phyloP scores from a whole-genome alignment of 2,329 filamentous ascomycete genomes.

The Phyllosticta citribraziliensis region DNA sequence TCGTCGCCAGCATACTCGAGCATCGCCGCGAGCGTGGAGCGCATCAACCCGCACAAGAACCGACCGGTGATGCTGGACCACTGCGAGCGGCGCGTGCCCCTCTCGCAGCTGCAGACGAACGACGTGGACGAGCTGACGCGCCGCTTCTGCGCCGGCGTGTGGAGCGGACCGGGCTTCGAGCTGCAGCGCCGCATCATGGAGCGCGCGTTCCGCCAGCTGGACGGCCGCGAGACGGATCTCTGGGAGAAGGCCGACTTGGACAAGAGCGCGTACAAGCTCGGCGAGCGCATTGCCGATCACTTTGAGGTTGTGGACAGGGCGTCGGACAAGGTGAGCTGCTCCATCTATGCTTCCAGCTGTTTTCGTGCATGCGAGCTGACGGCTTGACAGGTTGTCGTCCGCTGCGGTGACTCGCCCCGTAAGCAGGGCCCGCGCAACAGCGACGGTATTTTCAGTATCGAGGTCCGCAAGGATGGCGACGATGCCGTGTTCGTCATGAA shows the following conservation, averaged over 20 bases:
- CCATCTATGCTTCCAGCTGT: not conserved
- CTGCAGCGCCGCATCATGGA: slow-evolving; percentile 27
- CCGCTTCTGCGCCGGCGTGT: slow-evolving; percentile 29
- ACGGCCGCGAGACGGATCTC: slow-evolving; percentile 22
- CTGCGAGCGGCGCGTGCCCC: slow-evolving; percentile 25
- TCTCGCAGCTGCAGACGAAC: slow-evolving; percentile 22
- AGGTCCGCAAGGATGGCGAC: slow-evolving; percentile 27
- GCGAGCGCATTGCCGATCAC: slow-evolving; percentile 30
- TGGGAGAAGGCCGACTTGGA: slow-evolving; percentile 28
- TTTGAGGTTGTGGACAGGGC: slow-evolving; percentile 31
- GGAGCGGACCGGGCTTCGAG: slow-evolving; percentile 27
- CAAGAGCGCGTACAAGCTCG: slow-evolving; percentile 23
- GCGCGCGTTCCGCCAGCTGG: slow-evolving; percentile 24
- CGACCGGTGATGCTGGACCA: slow-evolving; percentile 28
- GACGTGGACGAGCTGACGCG: slow-evolving; percentile 24
- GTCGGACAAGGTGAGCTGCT: slow-evolving; percentile 23
- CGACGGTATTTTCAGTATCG: slow-evolving; percentile 30
- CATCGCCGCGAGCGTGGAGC: slow-evolving; percentile 11
- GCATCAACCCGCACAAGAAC: slow-evolving; percentile 26
- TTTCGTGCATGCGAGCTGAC: not conserved
- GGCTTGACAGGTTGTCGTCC: slow-evolving; percentile 22
- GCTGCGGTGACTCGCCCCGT: slow-evolving; percentile 29
- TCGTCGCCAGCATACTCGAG: slow-evolving; percentile 20
- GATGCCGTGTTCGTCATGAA: slow-evolving; percentile 31
- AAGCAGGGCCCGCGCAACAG: slow-evolving; percentile 20